Percentiles rank a stretch among this genome's conserved stretches.
Conservation (phyloP, 768 basidiomycete genomes). For the Boletus sensibilis region DNA sequence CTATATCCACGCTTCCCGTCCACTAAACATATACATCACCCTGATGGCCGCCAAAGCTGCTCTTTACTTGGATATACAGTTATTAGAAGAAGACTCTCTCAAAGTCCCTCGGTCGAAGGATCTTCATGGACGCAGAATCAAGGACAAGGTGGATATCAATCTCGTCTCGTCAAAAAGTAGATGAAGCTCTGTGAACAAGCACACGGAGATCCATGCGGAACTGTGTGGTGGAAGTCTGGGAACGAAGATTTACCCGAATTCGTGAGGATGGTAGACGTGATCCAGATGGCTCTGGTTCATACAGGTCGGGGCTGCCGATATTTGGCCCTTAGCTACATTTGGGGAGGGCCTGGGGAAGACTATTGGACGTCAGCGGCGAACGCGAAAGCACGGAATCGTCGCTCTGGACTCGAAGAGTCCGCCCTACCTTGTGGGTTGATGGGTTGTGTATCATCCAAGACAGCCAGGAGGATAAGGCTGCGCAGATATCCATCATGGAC, state of each 20-base stretch:
- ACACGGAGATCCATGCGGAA: constrained; percentile 15
- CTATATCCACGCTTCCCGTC: constrained; percentile 9
- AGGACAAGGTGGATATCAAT: constrained; percentile 5
- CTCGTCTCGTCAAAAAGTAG: constrained; percentile 17
- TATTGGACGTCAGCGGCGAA: constrained; percentile 12
- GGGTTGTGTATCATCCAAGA: constrained; percentile 27
- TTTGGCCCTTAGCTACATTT: constrained; percentile 20
- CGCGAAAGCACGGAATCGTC: neutral
- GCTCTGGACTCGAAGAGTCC: neutral
- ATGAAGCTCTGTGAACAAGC: constrained; percentile 13
- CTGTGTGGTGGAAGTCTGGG: constrained; percentile 9
- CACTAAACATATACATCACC: neutral
- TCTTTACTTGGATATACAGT: constrained; percentile 14
- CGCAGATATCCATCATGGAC: constrained; percentile 21
- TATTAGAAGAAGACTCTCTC: constrained; percentile 19
- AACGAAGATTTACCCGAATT: constrained; percentile 5
- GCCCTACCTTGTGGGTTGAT: constrained; percentile 23
- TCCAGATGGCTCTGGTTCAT: constrained; percentile 10
- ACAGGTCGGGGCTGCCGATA: constrained; percentile 9
- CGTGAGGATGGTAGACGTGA: constrained; percentile 17
- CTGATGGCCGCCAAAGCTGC: neutral
- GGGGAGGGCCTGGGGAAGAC: constrained; percentile 8
- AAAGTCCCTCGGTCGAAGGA: constrained; percentile 14
- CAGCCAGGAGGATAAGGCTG: constrained; percentile 15
- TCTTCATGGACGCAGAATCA: constrained; percentile 23